phyloP scores from a whole-genome alignment of 208 protist species.

The Wallacemonas collosoma region DNA sequence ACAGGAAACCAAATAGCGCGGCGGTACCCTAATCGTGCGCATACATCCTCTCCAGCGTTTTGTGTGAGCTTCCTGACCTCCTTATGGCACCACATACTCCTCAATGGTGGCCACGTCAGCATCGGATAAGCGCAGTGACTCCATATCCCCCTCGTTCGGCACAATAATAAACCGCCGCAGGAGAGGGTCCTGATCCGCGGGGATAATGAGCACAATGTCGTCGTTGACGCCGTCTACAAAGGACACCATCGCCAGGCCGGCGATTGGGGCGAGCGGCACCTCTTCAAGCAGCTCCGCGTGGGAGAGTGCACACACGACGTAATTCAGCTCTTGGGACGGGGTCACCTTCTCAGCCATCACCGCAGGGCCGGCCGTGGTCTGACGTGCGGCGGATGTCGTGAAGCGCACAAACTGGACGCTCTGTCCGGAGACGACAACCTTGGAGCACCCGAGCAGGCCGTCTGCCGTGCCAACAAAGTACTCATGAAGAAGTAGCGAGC shows the following conservation, averaged over 20 bases:
- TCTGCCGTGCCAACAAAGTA: conserved; percentile 71
- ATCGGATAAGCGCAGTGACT: conserved; percentile 47
- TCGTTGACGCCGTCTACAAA: conserved; percentile 75
- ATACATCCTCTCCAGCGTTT: too few species aligned
- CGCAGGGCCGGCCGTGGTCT: background rate
- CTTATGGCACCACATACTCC: conserved; percentile 56
- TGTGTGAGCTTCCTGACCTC: too few species aligned
- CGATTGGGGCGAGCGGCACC: conserved; percentile 72
- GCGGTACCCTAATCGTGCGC: too few species aligned
- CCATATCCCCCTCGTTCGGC: conserved; percentile 30
- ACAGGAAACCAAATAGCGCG: too few species aligned
- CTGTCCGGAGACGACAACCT: conserved; percentile 63
- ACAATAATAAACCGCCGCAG: conserved; percentile 75
- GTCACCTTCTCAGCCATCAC: conserved; percentile 36
- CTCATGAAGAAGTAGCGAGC: conserved; percentile 39
- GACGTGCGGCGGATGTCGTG: background rate
- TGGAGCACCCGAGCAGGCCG: conserved; percentile 65
- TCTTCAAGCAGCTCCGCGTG: conserved; percentile 80
- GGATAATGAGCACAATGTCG: conserved; percentile 70
- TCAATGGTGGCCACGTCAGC: conserved; percentile 55
- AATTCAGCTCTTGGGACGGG: conserved; percentile 21
- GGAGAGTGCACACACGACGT: conserved; percentile 75
- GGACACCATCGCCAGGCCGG: conserved; percentile 60
- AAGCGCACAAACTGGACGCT: conserved; percentile 59
- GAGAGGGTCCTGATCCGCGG: conserved; percentile 43